These are phyloP conservation scores for Ogataea naganishii DNA, from an alignment of 805 yeast genomes.

Conservation along the genomic window DNA sequence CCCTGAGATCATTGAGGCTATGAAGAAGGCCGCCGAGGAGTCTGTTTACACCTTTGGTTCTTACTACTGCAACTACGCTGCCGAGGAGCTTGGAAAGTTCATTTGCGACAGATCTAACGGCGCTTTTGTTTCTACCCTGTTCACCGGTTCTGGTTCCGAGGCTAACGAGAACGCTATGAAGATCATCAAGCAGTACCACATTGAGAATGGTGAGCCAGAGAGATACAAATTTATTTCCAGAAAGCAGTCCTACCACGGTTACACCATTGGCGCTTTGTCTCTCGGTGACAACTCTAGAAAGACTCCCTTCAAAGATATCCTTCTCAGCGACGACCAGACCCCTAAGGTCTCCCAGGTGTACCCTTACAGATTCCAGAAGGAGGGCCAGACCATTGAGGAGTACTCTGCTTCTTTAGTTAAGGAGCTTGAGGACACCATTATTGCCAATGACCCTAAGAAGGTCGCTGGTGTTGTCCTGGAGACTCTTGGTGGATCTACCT, in stretches of 20 bases:
- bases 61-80: conserved; percentile 26
- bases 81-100: conserved; percentile 36
- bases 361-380: conserved; percentile 22
- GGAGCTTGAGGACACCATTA: conserved; percentile 32
- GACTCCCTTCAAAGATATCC: conserved; percentile 21
- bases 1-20: conserved; percentile 28
- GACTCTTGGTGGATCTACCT: conserved; percentile 38
- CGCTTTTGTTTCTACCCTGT: conserved; percentile 29
- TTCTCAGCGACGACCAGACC: conserved; percentile 14
- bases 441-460: conserved; percentile 33
- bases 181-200: conserved; percentile 45
- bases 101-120: conserved; percentile 29
- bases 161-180: conserved; percentile 76
- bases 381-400: conserved; percentile 30
- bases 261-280: conserved; percentile 36
- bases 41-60: conserved; percentile 29
- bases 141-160: conserved; percentile 70
- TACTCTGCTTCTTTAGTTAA: conserved; percentile 29
- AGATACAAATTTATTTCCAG: conserved; percentile 35
- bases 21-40: conserved; percentile 27
- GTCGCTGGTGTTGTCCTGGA: conserved; percentile 35
- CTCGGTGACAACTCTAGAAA: conserved; percentile 29
- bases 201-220: conserved; percentile 32
- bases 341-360: conserved; percentile 24
- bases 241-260: conserved; percentile 40